Conservation (phyloP, 306 rosid species). For the Cajanus cajan region DNA sequence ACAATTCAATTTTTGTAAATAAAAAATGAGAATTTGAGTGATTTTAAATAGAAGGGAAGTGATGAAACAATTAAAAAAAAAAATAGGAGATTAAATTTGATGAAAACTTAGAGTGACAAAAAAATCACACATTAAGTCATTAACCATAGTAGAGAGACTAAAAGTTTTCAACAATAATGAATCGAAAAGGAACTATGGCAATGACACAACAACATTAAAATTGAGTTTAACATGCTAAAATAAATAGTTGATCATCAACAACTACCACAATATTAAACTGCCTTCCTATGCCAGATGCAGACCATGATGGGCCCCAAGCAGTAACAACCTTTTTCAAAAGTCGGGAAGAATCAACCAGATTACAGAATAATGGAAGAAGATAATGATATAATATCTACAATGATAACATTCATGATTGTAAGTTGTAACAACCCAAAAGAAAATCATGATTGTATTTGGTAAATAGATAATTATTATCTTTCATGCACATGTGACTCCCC, state of each 20-base stretch:
- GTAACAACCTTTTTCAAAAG: neutral
- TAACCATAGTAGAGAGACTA: neutral
- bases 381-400: neutral
- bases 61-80: neutral
- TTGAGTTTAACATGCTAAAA: neutral
- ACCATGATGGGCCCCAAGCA: neutral
- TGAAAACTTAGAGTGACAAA: neutral
- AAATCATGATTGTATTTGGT: neutral
- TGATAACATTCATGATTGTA: neutral
- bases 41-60: neutral
- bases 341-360: neutral
- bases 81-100: neutral
- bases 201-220: neutral
- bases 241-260: neutral
- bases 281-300: slow-evolving; percentile 15
- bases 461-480: neutral
- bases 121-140: neutral
- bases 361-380: neutral
- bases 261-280: neutral
- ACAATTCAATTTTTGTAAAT: neutral
- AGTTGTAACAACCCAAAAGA: neutral
- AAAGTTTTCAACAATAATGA: neutral
- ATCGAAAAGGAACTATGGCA: neutral
- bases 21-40: neutral
- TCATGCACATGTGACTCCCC: neutral